phyloP scores from a whole-genome alignment of 306 rosid species.

The Albizia julibrissin region DNA sequence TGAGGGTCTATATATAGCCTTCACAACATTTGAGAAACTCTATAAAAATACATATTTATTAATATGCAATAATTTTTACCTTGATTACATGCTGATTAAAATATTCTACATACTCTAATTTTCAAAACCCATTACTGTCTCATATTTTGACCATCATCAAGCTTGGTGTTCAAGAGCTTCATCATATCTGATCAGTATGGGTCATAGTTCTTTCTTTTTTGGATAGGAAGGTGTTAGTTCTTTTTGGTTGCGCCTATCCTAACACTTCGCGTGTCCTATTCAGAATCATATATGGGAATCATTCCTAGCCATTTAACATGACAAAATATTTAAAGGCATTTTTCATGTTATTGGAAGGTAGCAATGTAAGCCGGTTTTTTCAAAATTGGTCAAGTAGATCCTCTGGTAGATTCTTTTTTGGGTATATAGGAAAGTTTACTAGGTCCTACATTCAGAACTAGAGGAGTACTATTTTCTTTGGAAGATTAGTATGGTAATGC shows the following conservation, averaged over 20 bases:
- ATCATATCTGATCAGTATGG: background rate
- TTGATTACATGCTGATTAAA: conserved; percentile 9
- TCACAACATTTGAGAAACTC: background rate
- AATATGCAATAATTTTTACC: background rate
- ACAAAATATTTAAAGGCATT: background rate
- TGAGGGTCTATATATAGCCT: background rate
- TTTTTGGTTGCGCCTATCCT: background rate
- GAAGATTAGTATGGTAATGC: conserved; percentile 4
- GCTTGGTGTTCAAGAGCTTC: background rate
- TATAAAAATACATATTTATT: background rate
- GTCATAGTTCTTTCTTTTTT: background rate
- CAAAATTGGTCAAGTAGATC: conserved; percentile 5
- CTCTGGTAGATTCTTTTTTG: background rate
- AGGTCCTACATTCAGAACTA: no score
- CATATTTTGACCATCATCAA: background rate
- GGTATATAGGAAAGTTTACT: background rate
- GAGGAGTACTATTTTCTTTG: background rate
- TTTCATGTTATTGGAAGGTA: conserved; percentile 6
- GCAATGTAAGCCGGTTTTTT: background rate
- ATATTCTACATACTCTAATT: background rate
- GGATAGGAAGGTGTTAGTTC: background rate
- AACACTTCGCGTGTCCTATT: background rate
- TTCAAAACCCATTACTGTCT: background rate
- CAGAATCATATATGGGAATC: conserved; percentile 2
- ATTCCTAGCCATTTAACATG: background rate